A percentile compares a stretch with the other conserved stretches of the same genome.
These are phyloP conservation scores for Lagerstroemia speciosa DNA, from an alignment of 345 rosid species.

Conservation along the genomic window DNA sequence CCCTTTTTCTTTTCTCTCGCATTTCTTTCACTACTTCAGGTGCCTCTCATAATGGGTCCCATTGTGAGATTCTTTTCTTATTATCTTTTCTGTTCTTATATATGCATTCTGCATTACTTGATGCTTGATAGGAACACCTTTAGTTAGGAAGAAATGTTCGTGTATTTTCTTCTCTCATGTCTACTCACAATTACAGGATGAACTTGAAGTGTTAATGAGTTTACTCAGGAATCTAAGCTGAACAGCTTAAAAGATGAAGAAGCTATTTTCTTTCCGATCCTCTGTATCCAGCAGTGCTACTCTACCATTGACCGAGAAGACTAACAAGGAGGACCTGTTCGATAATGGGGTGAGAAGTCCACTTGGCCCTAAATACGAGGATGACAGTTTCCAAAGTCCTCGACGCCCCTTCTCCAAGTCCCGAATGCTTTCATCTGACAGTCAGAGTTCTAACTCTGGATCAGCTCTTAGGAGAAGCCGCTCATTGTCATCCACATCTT, in stretches of 20 bases:
- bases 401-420: slow-evolving; percentile 35
- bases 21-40: not conserved
- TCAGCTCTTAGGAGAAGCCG: slow-evolving; percentile 71
- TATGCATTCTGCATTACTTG: not conserved
- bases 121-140: not conserved
- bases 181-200: not conserved
- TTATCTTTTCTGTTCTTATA: not conserved
- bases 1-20: not conserved
- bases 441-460: slow-evolving; percentile 23
- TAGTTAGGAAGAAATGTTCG: not conserved
- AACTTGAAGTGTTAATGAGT: not conserved
- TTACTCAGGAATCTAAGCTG: not conserved
- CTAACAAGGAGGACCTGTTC: slow-evolving; percentile 24
- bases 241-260: slow-evolving; percentile 47
- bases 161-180: not conserved
- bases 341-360: slow-evolving; percentile 29
- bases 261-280: slow-evolving; percentile 62
- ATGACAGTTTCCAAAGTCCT: slow-evolving; percentile 23
- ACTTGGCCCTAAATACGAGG: slow-evolving; percentile 25
- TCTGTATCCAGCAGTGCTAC: slow-evolving; percentile 48
- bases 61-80: not conserved
- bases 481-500: slow-evolving; percentile 65
- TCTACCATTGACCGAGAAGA: slow-evolving; percentile 36
- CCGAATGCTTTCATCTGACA: slow-evolving; percentile 38
- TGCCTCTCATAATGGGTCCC: slow-evolving; percentile 7